Percentiles rank a stretch among this genome's conserved stretches.
phyloP scores from a whole-genome alignment of 2,329 filamentous ascomycete genomes.

The Alternaria gaisen region DNA sequence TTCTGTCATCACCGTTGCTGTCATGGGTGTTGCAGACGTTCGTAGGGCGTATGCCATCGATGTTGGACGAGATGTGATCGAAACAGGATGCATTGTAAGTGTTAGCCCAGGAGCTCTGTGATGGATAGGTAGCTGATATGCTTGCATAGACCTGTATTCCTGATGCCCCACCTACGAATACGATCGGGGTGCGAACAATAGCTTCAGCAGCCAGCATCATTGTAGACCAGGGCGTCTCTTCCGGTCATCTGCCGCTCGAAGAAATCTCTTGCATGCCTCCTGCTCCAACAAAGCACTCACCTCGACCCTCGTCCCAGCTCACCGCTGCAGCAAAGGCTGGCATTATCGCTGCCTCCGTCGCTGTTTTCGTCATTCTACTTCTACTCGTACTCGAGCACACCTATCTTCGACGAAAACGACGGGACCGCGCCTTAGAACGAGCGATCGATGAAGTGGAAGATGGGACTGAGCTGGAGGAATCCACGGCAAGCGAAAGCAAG shows the following conservation, averaged over 20 bases:
- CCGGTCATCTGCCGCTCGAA: not conserved
- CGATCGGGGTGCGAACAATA: not conserved
- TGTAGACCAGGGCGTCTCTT: not conserved
- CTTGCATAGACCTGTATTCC: not conserved
- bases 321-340: slow-evolving; percentile 15
- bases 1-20: not conserved
- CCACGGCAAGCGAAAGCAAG: slow-evolving; percentile 15
- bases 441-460: slow-evolving; percentile 34
- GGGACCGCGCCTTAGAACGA: slow-evolving; percentile 24
- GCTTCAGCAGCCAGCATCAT: not conserved
- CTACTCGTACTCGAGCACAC: slow-evolving; percentile 23
- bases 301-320: not conserved
- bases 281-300: not conserved
- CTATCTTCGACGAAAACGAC: slow-evolving; percentile 29
- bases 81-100: slow-evolving; percentile 1
- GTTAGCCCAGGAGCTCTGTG: slow-evolving; percentile 10
- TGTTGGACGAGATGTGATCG: not conserved
- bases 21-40: slow-evolving; percentile 1
- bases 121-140: not conserved
- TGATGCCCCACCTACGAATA: not conserved
- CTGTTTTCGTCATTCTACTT: slow-evolving; percentile 14
- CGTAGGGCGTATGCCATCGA: slow-evolving; percentile 31
- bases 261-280: slow-evolving; percentile 1
- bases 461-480: slow-evolving; percentile 10
- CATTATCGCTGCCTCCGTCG: slow-evolving; percentile 13